Base-by-base conservation (phyloP, 495 filamentous ascomycete genomes). In the Parmelia sp. region DNA sequence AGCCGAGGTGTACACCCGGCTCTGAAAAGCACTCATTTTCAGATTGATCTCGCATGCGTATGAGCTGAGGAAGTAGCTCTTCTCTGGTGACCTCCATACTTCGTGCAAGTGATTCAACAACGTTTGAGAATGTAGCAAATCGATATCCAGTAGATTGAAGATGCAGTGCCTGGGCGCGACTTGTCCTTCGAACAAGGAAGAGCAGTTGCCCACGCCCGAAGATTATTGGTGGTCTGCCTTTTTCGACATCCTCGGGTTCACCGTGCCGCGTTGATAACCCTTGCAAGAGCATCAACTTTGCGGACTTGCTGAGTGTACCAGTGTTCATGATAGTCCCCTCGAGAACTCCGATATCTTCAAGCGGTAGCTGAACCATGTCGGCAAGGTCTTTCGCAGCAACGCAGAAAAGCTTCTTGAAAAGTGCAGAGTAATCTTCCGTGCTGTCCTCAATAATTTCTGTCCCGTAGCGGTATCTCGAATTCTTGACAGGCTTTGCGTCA, bases 351-450 rank as follows among this genome's bases (percentile, higher is more conserved):
- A 91, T 73, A 21, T 87, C 75, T 9, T 81, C 78, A 3, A 95
- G 72, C 4, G 82, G 76, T 39, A 83, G 77, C 65, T 87, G 78
- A 62, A 93, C 74, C 47, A 83, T 79, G 3, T 81, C 76, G 14
- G 92, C 89, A 17, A 96, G 83, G 47, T 84, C 83, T 4, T 86
- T 80, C 0, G 92, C 91, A 17, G 91, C 85, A 23, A 90, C 78
- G 67, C 91, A 96, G 75, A 96, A 96, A 9, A 90, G 79, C 63
- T 94, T 90, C n/a, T 90, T 88, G 75, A 96, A 92, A 17, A 90
- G 77, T 25, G 86, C 78, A 35, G 89, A 85, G 67, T 94, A 92
- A 63, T 90, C 80, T 74, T 70, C 36, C 76, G 45, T 36, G 31
- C 31, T 62, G 25, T 29, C 27, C 1, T 33, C 51, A 27, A 31